These are phyloP conservation scores for Russula virescens DNA, from an alignment of 768 basidiomycete species.

Conservation along the genomic window DNA sequence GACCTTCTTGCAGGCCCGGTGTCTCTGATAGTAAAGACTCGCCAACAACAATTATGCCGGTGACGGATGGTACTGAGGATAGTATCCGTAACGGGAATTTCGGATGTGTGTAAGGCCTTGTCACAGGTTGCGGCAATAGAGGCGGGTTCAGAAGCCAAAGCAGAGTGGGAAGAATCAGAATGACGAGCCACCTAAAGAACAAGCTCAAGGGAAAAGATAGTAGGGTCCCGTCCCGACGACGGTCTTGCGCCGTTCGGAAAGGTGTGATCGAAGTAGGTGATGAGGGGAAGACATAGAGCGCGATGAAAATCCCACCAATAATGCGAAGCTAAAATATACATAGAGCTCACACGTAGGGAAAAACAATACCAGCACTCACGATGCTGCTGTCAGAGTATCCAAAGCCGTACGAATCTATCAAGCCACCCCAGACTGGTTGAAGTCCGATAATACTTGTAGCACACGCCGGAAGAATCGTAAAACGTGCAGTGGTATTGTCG, in stretches of 20 bases:
- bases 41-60: slow-evolving; percentile 78
- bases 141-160: slow-evolving; percentile 41
- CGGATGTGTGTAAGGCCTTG: slow-evolving; percentile 46
- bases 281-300: slow-evolving; percentile 16
- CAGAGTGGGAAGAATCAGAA: slow-evolving; percentile 35
- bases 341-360: neutral
- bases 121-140: slow-evolving; percentile 50
- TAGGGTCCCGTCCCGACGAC: neutral
- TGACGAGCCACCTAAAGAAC: slow-evolving; percentile 23
- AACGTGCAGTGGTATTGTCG: slow-evolving; percentile 18
- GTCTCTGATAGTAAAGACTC: slow-evolving; percentile 47
- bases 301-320: slow-evolving; percentile 18
- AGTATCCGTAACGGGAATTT: slow-evolving; percentile 56
- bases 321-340: slow-evolving; percentile 19
- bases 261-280: neutral
- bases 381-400: slow-evolving; percentile 23
- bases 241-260: neutral
- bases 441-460: slow-evolving; percentile 22
- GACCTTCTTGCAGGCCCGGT: slow-evolving; percentile 14
- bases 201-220: slow-evolving; percentile 1
- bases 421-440: slow-evolving; percentile 10
- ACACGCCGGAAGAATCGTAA: slow-evolving; percentile 20
- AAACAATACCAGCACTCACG: slow-evolving; percentile 11
- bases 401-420: slow-evolving; percentile 10
- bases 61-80: slow-evolving; percentile 62